A percentile compares a stretch with the other conserved stretches of the same genome.
Conservation (phyloP, 2,329 filamentous ascomycete species). For the Fusarium sp. region DNA sequence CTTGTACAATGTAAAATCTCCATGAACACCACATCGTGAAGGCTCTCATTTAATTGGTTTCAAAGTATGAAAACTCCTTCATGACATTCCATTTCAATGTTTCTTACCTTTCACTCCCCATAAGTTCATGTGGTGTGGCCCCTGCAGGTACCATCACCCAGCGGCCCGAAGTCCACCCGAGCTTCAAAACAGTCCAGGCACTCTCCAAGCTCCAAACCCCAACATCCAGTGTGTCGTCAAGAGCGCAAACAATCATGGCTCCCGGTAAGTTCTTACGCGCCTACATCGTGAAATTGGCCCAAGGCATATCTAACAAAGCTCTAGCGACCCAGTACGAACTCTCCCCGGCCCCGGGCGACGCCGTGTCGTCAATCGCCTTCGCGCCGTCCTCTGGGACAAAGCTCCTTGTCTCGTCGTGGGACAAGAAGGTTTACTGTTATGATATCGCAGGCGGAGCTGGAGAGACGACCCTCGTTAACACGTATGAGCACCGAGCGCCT, state of each 20-base stretch:
- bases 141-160: background rate
- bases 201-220: slow-evolving; percentile 16
- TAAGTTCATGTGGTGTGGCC: background rate
- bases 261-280: slow-evolving; percentile 48
- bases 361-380: slow-evolving; percentile 86
- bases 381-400: slow-evolving; percentile 76
- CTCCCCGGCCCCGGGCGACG: slow-evolving; percentile 81
- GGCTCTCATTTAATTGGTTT: background rate
- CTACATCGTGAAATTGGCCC: background rate
- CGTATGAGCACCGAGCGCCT: slow-evolving; percentile 81
- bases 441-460: slow-evolving; percentile 69
- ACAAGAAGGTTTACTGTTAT: slow-evolving; percentile 90
- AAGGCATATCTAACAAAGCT: slow-evolving; percentile 29
- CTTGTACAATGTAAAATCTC: background rate
- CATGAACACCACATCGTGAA: background rate
- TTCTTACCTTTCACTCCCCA: background rate
- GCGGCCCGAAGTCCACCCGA: slow-evolving; percentile 1
- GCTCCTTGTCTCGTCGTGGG: slow-evolving; percentile 94
- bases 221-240: slow-evolving; percentile 31
- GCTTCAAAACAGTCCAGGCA: background rate
- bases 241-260: slow-evolving; percentile 49
- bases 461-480: slow-evolving; percentile 66
- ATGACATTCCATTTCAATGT: background rate
- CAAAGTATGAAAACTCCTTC: background rate
- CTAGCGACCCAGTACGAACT: slow-evolving; percentile 81